A percentile compares a stretch with the other conserved stretches of the same genome.
These are phyloP conservation scores for Blumeria graminis DNA, from an alignment of 2,329 filamentous ascomycete genomes.

Conservation along the genomic window DNA sequence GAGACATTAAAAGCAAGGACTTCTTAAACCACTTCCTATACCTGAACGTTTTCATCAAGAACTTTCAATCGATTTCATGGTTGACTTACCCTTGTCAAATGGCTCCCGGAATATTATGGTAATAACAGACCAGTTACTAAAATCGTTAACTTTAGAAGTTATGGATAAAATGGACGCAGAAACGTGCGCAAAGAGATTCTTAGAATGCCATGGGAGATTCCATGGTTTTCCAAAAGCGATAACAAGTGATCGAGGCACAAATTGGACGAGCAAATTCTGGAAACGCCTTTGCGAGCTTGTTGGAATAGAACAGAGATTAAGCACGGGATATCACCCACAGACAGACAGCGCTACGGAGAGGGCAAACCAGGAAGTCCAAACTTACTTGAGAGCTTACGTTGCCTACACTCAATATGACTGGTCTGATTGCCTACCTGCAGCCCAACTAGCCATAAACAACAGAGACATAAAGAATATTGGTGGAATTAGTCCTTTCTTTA, in stretches of 20 bases:
- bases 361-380: constrained; percentile 1
- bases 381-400: background rate
- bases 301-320: too few species aligned
- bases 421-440: background rate
- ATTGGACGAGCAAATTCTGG: background rate
- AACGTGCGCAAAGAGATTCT: background rate
- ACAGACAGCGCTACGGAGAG: too few species aligned
- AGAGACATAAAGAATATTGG: background rate
- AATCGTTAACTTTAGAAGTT: background rate
- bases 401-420: background rate
- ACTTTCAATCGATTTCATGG: too few species aligned
- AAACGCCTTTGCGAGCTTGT: too few species aligned
- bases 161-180: constrained; percentile 1
- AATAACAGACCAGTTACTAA: too few species aligned
- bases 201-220: background rate
- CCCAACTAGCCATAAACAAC: background rate
- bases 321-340: too few species aligned
- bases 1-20: too few species aligned
- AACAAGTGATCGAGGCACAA: background rate
- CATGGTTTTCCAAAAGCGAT: background rate
- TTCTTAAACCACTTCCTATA: too few species aligned
- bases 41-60: too few species aligned
- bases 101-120: too few species aligned
- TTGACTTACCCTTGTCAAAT: too few species aligned
- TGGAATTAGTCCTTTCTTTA: background rate